Evolutionary conservation across 495 filamentous ascomycete species (phyloP), one percentile per base, ranked within the genome.

Genomic region (Trichodelitschia bisporula): DNA sequence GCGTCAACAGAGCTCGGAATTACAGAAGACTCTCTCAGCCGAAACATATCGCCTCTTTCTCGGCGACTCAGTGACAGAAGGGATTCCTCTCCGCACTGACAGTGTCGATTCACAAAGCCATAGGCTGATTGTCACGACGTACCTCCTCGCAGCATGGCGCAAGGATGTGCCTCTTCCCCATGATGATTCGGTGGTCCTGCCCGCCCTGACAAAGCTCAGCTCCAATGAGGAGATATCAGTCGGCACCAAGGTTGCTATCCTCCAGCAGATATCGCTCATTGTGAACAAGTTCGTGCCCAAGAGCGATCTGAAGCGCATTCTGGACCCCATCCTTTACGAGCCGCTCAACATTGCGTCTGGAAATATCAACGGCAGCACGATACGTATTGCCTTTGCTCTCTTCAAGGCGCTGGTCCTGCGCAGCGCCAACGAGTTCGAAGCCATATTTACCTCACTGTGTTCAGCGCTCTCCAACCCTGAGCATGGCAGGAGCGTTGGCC

Each of bases 201-300:
- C 40, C 19, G 26, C 38, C 3, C 33, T 47, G 11, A 32, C 40
- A 6, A 12, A 28, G 6, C 34, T 42, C 29, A 11, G 31, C 8
- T 32, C 39, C 21, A 29, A 26, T 9, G 19, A 36, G 3, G 13
- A 17, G 3, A 30, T 42, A 0, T 35, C 42, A 13, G 8, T 20
- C 5, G 15, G 24, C 2, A 46, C 34, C 24, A 55, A 62, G 18
- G 47, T 59, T 19, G 54, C 64, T 4, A 51, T 65, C 30, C 54
- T 73, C n/a, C 56, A 61, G 17, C 64, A 74, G 30, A 44, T 75
- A 15, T 61, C 63, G 15, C 47, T 77, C n/a, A 37, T 75, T 12
- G 50, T 61, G 19, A 77, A 77, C 45, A 77, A 77, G 49, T 73
- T 61, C 47, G 41, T 66, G 12, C 46, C 59, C n/a, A 56, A 61